Evolutionary conservation across 805 yeast genomes (phyloP), one percentile per base, ranked within the genome.

Genomic region (Vanderwaltozyma tropicalis): DNA sequence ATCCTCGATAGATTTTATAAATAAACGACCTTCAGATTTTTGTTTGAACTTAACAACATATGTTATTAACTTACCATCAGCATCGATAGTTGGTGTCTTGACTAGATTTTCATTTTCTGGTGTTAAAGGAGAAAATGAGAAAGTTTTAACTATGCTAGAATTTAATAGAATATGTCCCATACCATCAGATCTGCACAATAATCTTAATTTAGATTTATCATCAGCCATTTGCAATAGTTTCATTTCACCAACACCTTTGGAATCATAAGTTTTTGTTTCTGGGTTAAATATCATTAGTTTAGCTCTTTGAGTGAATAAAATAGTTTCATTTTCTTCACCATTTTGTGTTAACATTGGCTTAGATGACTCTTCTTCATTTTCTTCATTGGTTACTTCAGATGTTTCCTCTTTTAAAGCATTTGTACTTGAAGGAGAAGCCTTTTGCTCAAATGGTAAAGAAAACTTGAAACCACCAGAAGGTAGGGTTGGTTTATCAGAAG

Each of bases 111-210:
- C 80, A 55, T 78, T 71, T 34, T 89, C 78, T 40, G 53, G 48
- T 14, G 60, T 48, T 31, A 76, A 64, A 3, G 72, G 66, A 10
- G 71, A 65, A 55, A 86, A 88, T 1, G 64, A 65, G 41, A 85
- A 63, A 35, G 72, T 74, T 37, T 70, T 70, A 9, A 72, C 64
- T 10, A 87, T 59, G n/a, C 67, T 61, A 12, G 77, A 66, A 55
- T 89, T 89, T 42, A 89, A 61, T 32, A 89, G 59, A 13, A 87
- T 78, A 48, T 94, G 73, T 28, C 81, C 80, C 28, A 86, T 78
- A 21, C 95, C 96, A 40, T 88, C 97, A 0, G 96, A 84, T 51
- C 97, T 76, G 16, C 89, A 71, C 27, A 89, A 63, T 12, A 84
- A 62, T 56, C 97, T 75, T 3, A 78, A 55, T 53, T 84, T 84